Base-by-base conservation (phyloP, 768 basidiomycete genomes). In the Boletus reticuloceps region DNA sequence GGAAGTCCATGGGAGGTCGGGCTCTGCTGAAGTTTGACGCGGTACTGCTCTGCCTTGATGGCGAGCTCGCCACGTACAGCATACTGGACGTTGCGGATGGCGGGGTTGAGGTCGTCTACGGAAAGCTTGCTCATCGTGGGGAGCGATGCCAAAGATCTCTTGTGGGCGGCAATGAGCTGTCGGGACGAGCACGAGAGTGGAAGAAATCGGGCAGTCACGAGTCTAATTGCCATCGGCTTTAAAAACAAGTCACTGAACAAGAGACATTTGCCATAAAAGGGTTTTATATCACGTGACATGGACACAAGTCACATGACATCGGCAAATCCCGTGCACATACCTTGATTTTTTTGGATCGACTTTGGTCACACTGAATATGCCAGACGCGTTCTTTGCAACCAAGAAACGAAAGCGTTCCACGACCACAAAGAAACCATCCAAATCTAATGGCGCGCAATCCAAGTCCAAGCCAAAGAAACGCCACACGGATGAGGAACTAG, bases 41-140 rank as follows among this genome's bases (percentile, higher is more conserved):
- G 81, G 62, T 90, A 85, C 50, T 83, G 76, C 72, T 98, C 94
- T 0, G 96, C 93, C 70, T 89, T 91, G 76, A 98, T 91, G 5
- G 96, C 94, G 59, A 98, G 85, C 74, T 96, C 95, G 47, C 97
- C 96, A 51, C 96, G 91, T 29, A 99, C 96, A 53, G 96, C 96
- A 69, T 99, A 99, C 72, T 97, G 83, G 50, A 98, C 97, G 49
- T 91, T 85, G 67, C 84, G 81, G 45, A 97, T 79, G 54, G 85
- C 78, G 3, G 89, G 91, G 74, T 97, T 98, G 72, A 98, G 83
- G 40, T 83, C 79, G 51, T 86, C 79, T 55, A 81, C 58, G 34
- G 88, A 83, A 62, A 96, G 81, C 22, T 77, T 73, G 58, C 74
- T 78, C 84, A 85, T 86, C 3, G 60, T 63, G 38, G 56, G 42